Evolutionary conservation across 306 rosid species (phyloP), one percentile per base, ranked within the genome.

Genomic region (Inga oerstediana): DNA sequence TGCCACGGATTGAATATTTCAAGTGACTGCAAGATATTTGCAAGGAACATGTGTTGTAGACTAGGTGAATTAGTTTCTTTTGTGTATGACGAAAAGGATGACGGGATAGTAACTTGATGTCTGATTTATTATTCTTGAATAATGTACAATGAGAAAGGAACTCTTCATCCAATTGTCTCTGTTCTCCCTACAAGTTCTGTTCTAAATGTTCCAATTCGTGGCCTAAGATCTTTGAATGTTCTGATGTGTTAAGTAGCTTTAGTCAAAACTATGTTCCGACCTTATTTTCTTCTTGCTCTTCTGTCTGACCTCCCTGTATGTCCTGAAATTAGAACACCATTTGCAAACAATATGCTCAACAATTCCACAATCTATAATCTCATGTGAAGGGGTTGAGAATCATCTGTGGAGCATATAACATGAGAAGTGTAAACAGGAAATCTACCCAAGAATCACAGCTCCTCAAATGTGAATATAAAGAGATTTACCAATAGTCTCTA

Each of bases 401-500:
- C 27, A 43, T 32, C 52, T 59, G 70, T 30, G 48, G 48, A 22
- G 76, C 24, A 76, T 59, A 74, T 30, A 68, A 51, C 32, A 84
- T 19, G 79, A 77, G 16, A 58, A 51, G 37, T 58, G 15, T 56
- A 82, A 79, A 69, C 35, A 72, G 89, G 7, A 41, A 48, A 85
- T 69, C 49, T 14, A 39, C 74, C 74, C 17, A 41, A 1, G 9
- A 41, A 70, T 41, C 34, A 71, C 35, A 10, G 15, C 59, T 24
- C 56, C 76, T 46, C 59, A 48, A 43, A 12, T 41, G 74, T n/a
- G 22, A 24, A 24, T 44, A 72, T 72, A 45, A 14, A 24, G 58
- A 72, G 76, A 45, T 85, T 91, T 87, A 94, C 93, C 93, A 89
- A 83, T 90, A 95, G 83, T 93, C 95, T 80, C 84, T 81, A 89